Base-by-base conservation (phyloP, 371 early-diverging fungal species). In the Phascolomyces articulosus region DNA sequence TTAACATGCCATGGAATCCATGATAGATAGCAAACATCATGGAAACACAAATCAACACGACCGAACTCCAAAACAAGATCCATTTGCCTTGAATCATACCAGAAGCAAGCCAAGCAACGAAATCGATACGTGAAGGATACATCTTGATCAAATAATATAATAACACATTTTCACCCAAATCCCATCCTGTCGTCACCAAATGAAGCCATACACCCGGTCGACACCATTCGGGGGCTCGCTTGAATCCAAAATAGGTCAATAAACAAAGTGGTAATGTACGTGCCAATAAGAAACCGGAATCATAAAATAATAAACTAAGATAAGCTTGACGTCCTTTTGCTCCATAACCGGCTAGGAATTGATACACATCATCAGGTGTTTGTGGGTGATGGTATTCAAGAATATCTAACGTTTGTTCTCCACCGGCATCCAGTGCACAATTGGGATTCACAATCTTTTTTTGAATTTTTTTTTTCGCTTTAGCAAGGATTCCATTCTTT, bases 191-290 rank as follows among this genome's bases (percentile, higher is more conserved):
- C 4, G 77, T 75, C 3, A 72, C 27, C n/a, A 77, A 38, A n/a
- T 73, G 75, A 9, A 82, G 54, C 75, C 77, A 82, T 2, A 75
- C 67, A 65, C 79, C 79, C 1, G 79, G 79, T 34, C 72, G 79
- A 23, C 58, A 23, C 51, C 64, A 58, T 20, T 63, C 56, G 1
- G 82, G 82, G 4, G 75, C 77, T 23, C 65, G 62, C 9, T 65
- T 53, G 56, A 73, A 74, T 0, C 79, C 73, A 67, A 71, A 78
- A 27, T 70, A 71, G 16, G 71, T 71, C 38, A 82, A 55, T 10
- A 79, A 58, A 38, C 69, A 67, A 6, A 82, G 40, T 10, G 79
- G 79, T 0, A 77, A 49, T 15, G 79, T 72, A 41, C 82, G 77
- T 18, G 66, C 58, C 26, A 77, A 18, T 0, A 79, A 64, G 62